These are phyloP conservation scores for Geotrichum citri-aurantii DNA, from an alignment of 1,139 yeast species.

Conservation along the genomic window DNA sequence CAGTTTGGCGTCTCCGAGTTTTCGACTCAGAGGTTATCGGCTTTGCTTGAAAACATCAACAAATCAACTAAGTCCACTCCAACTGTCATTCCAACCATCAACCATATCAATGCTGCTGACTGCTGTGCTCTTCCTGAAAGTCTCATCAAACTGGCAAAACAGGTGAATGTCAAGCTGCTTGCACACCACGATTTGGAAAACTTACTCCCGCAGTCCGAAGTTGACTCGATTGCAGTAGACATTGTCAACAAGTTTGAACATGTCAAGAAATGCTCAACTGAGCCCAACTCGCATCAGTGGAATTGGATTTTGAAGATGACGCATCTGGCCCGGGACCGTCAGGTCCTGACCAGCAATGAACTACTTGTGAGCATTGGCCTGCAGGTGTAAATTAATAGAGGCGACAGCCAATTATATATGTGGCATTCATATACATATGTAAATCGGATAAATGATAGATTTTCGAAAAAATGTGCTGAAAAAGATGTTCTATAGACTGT, in stretches of 20 bases:
- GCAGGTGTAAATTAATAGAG: not conserved
- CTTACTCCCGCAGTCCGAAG: conserved; percentile 23
- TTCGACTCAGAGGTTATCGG: conserved; percentile 23
- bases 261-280: conserved; percentile 2
- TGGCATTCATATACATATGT: not conserved
- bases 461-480: not conserved
- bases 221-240: conserved; percentile 12
- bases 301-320: conserved; percentile 31
- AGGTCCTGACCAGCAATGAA: conserved; percentile 30
- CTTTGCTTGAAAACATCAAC: conserved; percentile 19
- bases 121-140: conserved; percentile 35
- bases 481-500: too few relatives aligned
- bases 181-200: conserved; percentile 34
- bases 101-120: conserved; percentile 33
- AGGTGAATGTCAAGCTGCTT: conserved; percentile 27
- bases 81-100: conserved; percentile 24
- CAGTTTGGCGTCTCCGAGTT: conserved; percentile 32
- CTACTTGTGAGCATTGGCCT: conserved; percentile 22
- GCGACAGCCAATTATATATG: not conserved
- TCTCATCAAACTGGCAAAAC: conserved; percentile 26
- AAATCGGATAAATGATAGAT: not conserved
- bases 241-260: conserved; percentile 7
- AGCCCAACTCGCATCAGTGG: conserved; percentile 22
- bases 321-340: conserved; percentile 28
- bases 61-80: conserved; percentile 15